Conservation (phyloP, 1,139 yeast genomes). For the Saccharomyces hybrid region DNA sequence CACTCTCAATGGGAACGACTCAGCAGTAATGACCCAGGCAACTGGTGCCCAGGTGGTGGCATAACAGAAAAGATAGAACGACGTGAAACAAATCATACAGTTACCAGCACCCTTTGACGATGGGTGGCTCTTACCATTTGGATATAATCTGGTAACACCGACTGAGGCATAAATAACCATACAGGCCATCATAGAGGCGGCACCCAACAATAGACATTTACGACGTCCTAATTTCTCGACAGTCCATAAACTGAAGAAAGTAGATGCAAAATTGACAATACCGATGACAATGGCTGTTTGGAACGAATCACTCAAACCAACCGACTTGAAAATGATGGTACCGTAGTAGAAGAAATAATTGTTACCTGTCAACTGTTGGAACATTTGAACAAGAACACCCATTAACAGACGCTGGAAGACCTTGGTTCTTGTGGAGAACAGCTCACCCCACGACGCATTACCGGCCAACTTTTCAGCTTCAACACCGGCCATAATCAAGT, state of each 20-base stretch:
- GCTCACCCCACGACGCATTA: constrained; percentile 32
- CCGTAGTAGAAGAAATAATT: constrained; percentile 70
- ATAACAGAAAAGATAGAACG: constrained; percentile 66
- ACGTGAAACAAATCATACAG: constrained; percentile 61
- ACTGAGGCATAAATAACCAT: constrained; percentile 44
- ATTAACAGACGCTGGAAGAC: constrained; percentile 52
- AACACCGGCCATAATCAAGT: constrained; percentile 52
- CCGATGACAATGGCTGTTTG: constrained; percentile 64
- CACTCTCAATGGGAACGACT: constrained; percentile 60
- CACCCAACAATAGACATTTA: constrained; percentile 50
- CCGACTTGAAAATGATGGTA: constrained; percentile 59
- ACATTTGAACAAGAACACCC: constrained; percentile 55
- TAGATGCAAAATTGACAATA: constrained; percentile 61
- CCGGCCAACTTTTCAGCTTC: constrained; percentile 37
- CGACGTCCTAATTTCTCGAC: constrained; percentile 63
- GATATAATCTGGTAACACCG: constrained; percentile 2
- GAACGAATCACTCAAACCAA: constrained; percentile 59
- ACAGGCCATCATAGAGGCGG: constrained; percentile 52
- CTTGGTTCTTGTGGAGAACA: constrained; percentile 27
- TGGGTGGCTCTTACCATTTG: constrained; percentile 1
- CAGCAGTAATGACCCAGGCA: constrained; percentile 54
- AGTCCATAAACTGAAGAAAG: constrained; percentile 52
- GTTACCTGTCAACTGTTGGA: constrained; percentile 69
- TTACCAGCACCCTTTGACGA: constrained; percentile 2
- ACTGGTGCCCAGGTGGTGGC: constrained; percentile 47